Evolutionary conservation across 2,329 filamentous ascomycete species (phyloP).

Genomic region (Alternaria consortialis): DNA sequence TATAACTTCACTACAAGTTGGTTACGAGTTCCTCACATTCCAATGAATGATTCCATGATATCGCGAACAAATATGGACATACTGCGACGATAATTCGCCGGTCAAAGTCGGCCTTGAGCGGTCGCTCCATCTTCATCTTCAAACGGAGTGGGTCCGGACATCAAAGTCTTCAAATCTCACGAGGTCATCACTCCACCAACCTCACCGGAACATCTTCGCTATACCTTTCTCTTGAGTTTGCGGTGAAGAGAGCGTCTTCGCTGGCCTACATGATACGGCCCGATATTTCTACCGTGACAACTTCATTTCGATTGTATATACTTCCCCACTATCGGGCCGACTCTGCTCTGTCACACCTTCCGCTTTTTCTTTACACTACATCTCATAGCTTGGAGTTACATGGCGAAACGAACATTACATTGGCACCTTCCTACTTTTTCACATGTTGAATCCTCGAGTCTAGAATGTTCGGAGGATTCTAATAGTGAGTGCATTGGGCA

Average conservation of each 20-base stretch:
- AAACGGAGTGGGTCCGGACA: slow-evolving; percentile 27
- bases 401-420: slow-evolving; percentile 11
- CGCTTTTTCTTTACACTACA: slow-evolving; percentile 1
- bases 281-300: background rate
- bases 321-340: slow-evolving; percentile 19
- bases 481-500: slow-evolving; percentile 8
- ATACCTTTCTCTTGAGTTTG: slow-evolving; percentile 1
- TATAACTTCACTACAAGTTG: slow-evolving; percentile 47
- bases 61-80: slow-evolving; percentile 3
- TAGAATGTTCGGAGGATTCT: background rate
- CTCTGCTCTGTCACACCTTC: background rate
- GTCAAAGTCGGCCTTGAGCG: slow-evolving; percentile 29
- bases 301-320: slow-evolving; percentile 20
- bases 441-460: slow-evolving; percentile 5
- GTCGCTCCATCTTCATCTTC: slow-evolving; percentile 19
- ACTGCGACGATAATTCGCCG: slow-evolving; percentile 11
- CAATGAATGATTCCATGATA: background rate
- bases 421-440: background rate
- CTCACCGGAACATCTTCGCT: slow-evolving; percentile 5
- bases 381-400: slow-evolving; percentile 21
- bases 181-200: slow-evolving; percentile 16
- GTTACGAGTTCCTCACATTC: background rate
- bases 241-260: background rate
- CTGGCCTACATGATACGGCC: slow-evolving; percentile 3
- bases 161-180: slow-evolving; percentile 16